Conservation (phyloP, 495 filamentous ascomycete species). For the Pseudevernia furfuracea region DNA sequence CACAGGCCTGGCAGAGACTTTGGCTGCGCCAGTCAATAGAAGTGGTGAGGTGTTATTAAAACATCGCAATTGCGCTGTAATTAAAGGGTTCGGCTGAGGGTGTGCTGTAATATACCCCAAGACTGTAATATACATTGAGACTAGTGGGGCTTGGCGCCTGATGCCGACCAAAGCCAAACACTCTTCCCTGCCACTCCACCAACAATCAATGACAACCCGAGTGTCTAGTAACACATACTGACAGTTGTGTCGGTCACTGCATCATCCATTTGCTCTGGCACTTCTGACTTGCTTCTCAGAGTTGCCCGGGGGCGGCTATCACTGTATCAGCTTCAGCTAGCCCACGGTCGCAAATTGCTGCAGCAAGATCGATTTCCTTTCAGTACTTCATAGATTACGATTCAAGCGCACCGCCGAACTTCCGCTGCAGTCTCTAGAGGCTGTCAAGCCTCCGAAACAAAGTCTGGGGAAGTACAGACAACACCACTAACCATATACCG, state of each 20-base stretch:
- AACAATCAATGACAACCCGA: slow-evolving; percentile 12
- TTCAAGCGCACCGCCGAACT: slow-evolving; percentile 17
- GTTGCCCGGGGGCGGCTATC: background rate
- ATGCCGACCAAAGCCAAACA: slow-evolving; percentile 15
- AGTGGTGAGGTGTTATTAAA: background rate
- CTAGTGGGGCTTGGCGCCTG: slow-evolving; percentile 9
- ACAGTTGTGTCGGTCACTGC: background rate
- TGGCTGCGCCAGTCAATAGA: background rate
- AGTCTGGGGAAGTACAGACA: slow-evolving; percentile 8
- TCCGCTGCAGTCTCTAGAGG: slow-evolving; percentile 19
- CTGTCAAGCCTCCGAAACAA: slow-evolving; percentile 11
- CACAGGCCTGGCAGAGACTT: background rate
- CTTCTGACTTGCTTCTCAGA: slow-evolving; percentile 8
- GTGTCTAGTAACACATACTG: background rate
- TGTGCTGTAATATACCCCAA: slow-evolving; percentile 14
- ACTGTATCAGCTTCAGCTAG: slow-evolving; percentile 16
- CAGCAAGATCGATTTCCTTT: slow-evolving; percentile 18
- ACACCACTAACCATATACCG: slow-evolving; percentile 2
- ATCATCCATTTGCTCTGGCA: background rate
- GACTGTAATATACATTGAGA: too few species aligned
- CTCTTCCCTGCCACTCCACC: slow-evolving; percentile 22
- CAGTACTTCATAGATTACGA: slow-evolving; percentile 14
- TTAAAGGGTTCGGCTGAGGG: slow-evolving; percentile 9
- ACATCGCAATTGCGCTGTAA: slow-evolving; percentile 2
- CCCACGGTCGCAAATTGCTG: slow-evolving; percentile 20